phyloP scores from a whole-genome alignment of 139 green algal genomes.

The Nannochloris sp. region DNA sequence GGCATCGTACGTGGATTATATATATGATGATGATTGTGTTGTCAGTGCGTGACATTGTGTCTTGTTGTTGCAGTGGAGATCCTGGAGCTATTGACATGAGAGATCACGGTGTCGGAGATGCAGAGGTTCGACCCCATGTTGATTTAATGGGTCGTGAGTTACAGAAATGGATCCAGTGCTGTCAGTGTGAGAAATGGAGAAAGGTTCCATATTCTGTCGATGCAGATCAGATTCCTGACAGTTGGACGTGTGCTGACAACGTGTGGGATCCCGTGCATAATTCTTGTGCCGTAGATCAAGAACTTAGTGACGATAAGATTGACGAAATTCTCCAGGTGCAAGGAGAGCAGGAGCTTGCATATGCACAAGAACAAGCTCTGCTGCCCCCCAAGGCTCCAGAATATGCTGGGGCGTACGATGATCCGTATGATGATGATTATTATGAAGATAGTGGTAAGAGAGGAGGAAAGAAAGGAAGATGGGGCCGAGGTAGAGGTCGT shows the following conservation, averaged over 20 bases:
- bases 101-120: neutral
- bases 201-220: constrained; percentile 62
- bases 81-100: neutral
- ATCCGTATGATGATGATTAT: constrained; percentile 26
- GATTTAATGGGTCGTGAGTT: constrained; percentile 22
- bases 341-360: neutral
- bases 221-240: constrained; percentile 60
- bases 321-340: constrained; percentile 43
- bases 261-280: constrained; percentile 47
- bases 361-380: neutral
- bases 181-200: constrained; percentile 67
- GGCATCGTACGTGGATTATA: constrained; percentile 28
- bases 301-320: constrained; percentile 56
- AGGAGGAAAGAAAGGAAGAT: constrained; percentile 7
- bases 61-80: constrained; percentile 1
- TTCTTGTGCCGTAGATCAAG: constrained; percentile 54
- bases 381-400: neutral
- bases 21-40: constrained; percentile 5
- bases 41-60: constrained; percentile 6
- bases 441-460: constrained; percentile 13
- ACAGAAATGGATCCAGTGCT: constrained; percentile 86
- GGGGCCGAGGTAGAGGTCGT: constrained; percentile 12
- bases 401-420: constrained; percentile 7
- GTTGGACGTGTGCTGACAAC: constrained; percentile 69
- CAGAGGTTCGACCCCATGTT: neutral